These are phyloP conservation scores for Thielaviopsis musarum DNA, from an alignment of 2,329 filamentous ascomycete species.

Conservation along the genomic window DNA sequence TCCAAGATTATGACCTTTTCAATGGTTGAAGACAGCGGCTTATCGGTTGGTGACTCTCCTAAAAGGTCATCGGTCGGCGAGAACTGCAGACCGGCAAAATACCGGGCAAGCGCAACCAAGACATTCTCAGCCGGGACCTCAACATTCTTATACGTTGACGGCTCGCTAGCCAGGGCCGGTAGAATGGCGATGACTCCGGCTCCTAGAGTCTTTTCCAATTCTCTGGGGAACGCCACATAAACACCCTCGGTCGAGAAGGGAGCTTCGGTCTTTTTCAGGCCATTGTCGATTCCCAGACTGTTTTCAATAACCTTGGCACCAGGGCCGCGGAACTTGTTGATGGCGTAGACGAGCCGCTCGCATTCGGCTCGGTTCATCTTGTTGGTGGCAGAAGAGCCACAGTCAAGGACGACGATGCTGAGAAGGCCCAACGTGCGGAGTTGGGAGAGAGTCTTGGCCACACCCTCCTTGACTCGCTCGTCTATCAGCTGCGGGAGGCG, in stretches of 20 bases:
- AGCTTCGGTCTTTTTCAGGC: background rate
- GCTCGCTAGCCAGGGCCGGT: conserved; percentile 8
- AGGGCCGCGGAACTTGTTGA: conserved; percentile 51
- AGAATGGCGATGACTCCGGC: conserved; percentile 5
- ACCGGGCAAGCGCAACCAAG: conserved; percentile 58
- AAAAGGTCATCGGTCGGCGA: conserved; percentile 5
- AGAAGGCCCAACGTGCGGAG: conserved; percentile 66
- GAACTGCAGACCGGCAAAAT: conserved; percentile 52
- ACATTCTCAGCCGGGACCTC: conserved; percentile 38
- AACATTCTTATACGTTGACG: conserved; percentile 3
- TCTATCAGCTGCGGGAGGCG: conserved; percentile 55
- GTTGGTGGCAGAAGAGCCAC: conserved; percentile 27
- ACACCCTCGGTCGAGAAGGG: conserved; percentile 4
- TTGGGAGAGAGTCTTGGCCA: conserved; percentile 72
- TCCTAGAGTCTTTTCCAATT: conserved; percentile 4
- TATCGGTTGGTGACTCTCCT: background rate
- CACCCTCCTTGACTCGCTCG: conserved; percentile 50
- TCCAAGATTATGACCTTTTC: conserved; percentile 85
- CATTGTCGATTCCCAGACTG: conserved; percentile 15
- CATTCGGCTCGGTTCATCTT: conserved; percentile 43
- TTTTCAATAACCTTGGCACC: conserved; percentile 51
- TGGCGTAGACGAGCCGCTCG: conserved; percentile 54
- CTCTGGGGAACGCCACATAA: conserved; percentile 5
- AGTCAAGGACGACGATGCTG: conserved; percentile 72
- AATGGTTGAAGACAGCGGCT: conserved; percentile 38